Evolutionary conservation across 805 yeast genomes (phyloP).

Genomic region (Candida sanyiensis): DNA sequence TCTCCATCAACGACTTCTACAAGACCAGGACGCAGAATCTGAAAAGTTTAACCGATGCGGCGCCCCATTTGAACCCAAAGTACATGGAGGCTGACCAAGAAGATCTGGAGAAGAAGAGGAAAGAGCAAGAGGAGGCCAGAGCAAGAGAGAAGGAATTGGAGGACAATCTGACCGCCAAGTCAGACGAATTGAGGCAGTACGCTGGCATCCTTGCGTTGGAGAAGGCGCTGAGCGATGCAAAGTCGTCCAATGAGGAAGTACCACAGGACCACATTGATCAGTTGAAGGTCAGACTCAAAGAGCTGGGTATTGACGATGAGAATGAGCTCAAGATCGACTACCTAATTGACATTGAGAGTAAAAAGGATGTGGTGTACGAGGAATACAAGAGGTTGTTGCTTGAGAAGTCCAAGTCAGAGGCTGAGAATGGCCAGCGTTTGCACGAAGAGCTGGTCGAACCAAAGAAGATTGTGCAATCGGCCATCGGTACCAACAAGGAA

Average conservation of each 20-base stretch:
- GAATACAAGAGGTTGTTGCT: conserved; percentile 19
- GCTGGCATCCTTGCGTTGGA: conserved; percentile 55
- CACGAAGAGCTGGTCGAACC: conserved; percentile 30
- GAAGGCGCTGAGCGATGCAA: conserved; percentile 54
- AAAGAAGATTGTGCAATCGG: conserved; percentile 49
- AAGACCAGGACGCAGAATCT: conserved; percentile 12
- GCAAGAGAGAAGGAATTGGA: conserved; percentile 10
- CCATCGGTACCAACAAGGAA: conserved; percentile 44
- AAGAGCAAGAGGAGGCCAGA: conserved; percentile 4
- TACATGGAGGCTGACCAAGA: background rate
- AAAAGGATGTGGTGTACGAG: conserved; percentile 16
- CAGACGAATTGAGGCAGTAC: conserved; percentile 34
- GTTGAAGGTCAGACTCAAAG: conserved; percentile 29
- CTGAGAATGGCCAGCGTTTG: conserved; percentile 3
- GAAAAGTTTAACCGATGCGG: conserved; percentile 9
- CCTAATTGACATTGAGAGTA: conserved; percentile 18
- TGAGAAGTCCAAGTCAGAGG: conserved; percentile 14
- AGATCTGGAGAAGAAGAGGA: background rate
- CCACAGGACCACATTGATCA: conserved; percentile 28
- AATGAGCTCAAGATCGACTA: conserved; percentile 22
- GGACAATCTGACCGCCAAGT: conserved; percentile 4
- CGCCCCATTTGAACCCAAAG: background rate
- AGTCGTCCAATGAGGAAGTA: conserved; percentile 32
- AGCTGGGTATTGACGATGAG: conserved; percentile 36
- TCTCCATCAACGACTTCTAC: conserved; percentile 31